Evolutionary conservation across 306 rosid genomes (phyloP).

Genomic region (Cucurbita ficifolia): DNA sequence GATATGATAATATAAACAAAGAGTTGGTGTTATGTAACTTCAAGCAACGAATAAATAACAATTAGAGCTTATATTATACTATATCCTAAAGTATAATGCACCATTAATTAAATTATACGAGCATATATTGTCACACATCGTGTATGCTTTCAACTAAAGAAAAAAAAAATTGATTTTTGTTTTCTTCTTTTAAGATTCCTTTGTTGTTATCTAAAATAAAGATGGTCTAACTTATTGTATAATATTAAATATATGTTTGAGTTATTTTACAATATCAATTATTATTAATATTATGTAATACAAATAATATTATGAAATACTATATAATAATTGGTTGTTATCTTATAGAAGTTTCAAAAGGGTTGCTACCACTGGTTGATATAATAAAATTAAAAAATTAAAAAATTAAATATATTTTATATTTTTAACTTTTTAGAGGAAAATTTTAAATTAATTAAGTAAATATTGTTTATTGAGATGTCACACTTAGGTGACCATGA

Average conservation of each 20-base stretch:
- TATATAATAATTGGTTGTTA: neutral
- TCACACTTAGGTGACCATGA: neutral
- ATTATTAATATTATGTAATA: neutral
- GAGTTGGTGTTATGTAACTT: neutral
- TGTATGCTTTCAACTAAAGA: constrained; percentile 1
- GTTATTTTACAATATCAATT: neutral
- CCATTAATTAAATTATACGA: neutral
- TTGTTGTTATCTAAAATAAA: constrained; percentile 1
- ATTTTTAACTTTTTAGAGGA: neutral
- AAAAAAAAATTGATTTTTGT: neutral
- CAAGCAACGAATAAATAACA: neutral
- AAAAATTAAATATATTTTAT: neutral
- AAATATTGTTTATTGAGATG: neutral
- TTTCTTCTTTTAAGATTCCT: neutral
- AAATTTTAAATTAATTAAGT: neutral
- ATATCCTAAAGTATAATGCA: neutral
- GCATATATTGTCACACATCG: neutral
- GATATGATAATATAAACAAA: too few relatives aligned
- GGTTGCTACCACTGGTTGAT: neutral
- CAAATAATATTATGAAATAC: neutral
- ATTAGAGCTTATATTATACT: neutral
- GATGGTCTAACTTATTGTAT: neutral
- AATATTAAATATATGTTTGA: neutral
- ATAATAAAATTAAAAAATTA: neutral
- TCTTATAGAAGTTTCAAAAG: neutral